Percentiles rank a stretch among this genome's conserved stretches.
These are phyloP conservation scores for Boletus pseudopeckii DNA, from an alignment of 768 basidiomycete species.

Conservation along the genomic window DNA sequence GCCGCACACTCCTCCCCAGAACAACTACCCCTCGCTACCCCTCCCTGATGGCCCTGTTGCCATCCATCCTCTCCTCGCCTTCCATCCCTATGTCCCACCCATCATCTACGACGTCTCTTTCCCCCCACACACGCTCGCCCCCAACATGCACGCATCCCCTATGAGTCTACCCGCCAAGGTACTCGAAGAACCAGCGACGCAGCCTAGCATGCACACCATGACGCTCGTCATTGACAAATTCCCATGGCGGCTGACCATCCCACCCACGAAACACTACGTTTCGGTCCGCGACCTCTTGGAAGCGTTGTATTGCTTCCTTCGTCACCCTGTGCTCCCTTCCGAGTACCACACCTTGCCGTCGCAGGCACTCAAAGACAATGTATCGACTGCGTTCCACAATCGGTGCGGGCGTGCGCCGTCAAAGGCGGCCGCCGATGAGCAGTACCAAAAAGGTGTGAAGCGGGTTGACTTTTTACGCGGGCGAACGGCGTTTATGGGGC, in stretches of 20 bases:
- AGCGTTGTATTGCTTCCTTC: slow-evolving; percentile 43
- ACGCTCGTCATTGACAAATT: slow-evolving; percentile 30
- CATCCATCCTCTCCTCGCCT: slow-evolving; percentile 32
- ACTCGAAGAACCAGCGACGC: slow-evolving; percentile 32
- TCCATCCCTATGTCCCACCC: slow-evolving; percentile 22
- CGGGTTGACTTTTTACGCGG: slow-evolving; percentile 52
- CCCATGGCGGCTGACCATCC: slow-evolving; percentile 35
- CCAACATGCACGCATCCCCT: slow-evolving; percentile 28
- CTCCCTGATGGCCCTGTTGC: slow-evolving; percentile 28
- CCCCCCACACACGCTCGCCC: slow-evolving; percentile 18
- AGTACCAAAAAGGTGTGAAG: slow-evolving; percentile 48
- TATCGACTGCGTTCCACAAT: slow-evolving; percentile 41
- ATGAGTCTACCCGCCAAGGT: slow-evolving; percentile 18
- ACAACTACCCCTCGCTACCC: slow-evolving; percentile 11
- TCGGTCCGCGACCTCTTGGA: slow-evolving; percentile 50
- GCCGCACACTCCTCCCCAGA: slow-evolving; percentile 30
- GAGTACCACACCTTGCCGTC: slow-evolving; percentile 41
- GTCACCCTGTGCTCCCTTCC: slow-evolving; percentile 33
- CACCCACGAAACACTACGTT: slow-evolving; percentile 25
- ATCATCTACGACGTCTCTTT: slow-evolving; percentile 21
- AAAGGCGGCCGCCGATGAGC: slow-evolving; percentile 31
- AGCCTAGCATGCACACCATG: slow-evolving; percentile 28
- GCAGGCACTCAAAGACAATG: slow-evolving; percentile 30
- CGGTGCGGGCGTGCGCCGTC: slow-evolving; percentile 38
- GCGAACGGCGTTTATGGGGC: slow-evolving; percentile 44